phyloP scores from a whole-genome alignment of 495 filamentous ascomycete species.

The Aspergillus affinis region DNA sequence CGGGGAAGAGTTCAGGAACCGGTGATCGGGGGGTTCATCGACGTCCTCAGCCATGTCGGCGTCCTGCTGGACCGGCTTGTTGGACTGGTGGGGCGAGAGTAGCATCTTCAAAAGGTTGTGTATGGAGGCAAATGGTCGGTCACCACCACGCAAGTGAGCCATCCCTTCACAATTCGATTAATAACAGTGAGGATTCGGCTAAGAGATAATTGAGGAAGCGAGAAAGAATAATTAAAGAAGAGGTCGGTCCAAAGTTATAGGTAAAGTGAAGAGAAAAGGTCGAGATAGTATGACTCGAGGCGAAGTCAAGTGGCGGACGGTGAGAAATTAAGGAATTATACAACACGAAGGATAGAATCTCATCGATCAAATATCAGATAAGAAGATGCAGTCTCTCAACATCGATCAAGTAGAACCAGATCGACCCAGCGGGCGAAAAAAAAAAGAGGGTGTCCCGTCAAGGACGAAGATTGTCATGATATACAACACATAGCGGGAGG shows the following conservation, averaged over 20 bases:
- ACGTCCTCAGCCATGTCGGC: slow-evolving; percentile 49
- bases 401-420: slow-evolving; percentile 36
- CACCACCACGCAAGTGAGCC: slow-evolving; percentile 41
- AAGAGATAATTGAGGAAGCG: slow-evolving; percentile 9
- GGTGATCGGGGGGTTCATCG: slow-evolving; percentile 50
- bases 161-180: slow-evolving; percentile 26
- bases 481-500: slow-evolving; percentile 37
- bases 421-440: slow-evolving; percentile 30
- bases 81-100: slow-evolving; percentile 41
- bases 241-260: slow-evolving; percentile 5
- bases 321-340: neutral
- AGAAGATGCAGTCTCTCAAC: slow-evolving; percentile 28
- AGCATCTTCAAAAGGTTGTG: slow-evolving; percentile 50
- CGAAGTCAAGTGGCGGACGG: slow-evolving; percentile 7
- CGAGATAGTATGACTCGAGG: slow-evolving; percentile 4
- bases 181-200: neutral
- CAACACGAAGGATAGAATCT: slow-evolving; percentile 18
- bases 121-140: slow-evolving; percentile 40
- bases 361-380: slow-evolving; percentile 14
- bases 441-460: slow-evolving; percentile 30
- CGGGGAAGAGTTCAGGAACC: slow-evolving; percentile 29
- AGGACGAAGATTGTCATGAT: slow-evolving; percentile 48
- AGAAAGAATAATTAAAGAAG: slow-evolving; percentile 13
- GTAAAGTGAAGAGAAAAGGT: slow-evolving; percentile 7
- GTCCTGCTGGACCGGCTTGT: slow-evolving; percentile 38